Evolutionary conservation across 192 early-diverging fungal genomes (phyloP), one percentile per base, ranked within the genome.

Genomic region (Spizellomyces punctatus): DNA sequence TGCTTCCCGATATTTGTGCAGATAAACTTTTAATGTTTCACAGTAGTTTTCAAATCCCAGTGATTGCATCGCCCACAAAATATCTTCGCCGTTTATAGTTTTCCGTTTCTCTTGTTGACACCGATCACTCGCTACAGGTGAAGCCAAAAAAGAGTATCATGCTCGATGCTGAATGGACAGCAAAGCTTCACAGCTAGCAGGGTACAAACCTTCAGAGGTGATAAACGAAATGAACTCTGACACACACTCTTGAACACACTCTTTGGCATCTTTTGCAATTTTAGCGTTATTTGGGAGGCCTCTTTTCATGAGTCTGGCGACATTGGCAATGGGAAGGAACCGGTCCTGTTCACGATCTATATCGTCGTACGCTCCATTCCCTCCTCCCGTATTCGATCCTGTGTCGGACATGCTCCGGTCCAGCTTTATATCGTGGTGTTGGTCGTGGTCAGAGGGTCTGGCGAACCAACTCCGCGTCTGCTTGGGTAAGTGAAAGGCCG

Each of bases 211-310:
- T 89, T 99, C 97, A 73, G 93, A 95, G 19, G 97, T 98, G 50
- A 99, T 92, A 72, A 99, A 99, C 19, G 93, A 90, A 75, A 99
- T 98, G 76, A 99, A 99, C 81, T 99, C 97, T 16, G 93, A 95
- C 6, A 97, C 97, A 76, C 96, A 99, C 75, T 99, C 96, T 82
- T 95, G 92, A 0, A 96, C 89, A 58, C 92, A 93, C 64, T 95
- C 95, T 72, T 99, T 99, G 48, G 97, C 96, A 61, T 99, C 97
- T 71, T 98, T 98, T 22, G 96, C 94, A 63, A 99, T 95, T 72
- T 99, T 99, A 43, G 95, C 95, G 78, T 96, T 99, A 42, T 95
- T 94, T 0, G 97, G 97, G 43, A 99, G 83, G 10, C 94, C 93
- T 57, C 90, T 83, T 79, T 99, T 99, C 95, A 99, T 99, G 58